phyloP scores from a whole-genome alignment of 192 early-diverging fungal genomes.

The Backusella morwellensis region DNA sequence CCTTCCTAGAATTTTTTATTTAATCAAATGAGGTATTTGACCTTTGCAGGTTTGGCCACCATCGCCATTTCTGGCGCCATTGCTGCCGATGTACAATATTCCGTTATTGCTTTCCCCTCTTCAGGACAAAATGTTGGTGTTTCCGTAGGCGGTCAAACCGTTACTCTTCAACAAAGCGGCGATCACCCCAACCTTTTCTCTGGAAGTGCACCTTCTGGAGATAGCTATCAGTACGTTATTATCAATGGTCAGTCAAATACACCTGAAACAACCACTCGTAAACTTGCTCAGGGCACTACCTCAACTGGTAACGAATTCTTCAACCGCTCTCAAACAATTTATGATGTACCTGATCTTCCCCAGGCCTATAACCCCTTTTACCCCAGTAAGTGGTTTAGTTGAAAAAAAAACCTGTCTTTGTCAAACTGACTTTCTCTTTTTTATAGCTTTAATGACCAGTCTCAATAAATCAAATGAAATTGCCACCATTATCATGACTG shows the following conservation, averaged over 20 bases:
- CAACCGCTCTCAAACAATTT: constrained; percentile 39
- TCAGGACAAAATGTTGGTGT: constrained; percentile 21
- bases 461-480: constrained; percentile 42
- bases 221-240: constrained; percentile 32
- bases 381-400: constrained; percentile 35
- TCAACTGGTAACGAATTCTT: constrained; percentile 49
- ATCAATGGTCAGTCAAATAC: constrained; percentile 7
- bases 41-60: constrained; percentile 7
- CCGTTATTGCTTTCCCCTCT: constrained; percentile 33
- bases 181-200: constrained; percentile 25
- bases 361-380: constrained; percentile 46
- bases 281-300: constrained; percentile 20
- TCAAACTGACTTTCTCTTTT: neutral
- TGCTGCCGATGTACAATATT: constrained; percentile 33
- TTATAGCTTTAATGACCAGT: constrained; percentile 21
- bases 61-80: constrained; percentile 11
- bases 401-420: neutral
- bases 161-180: constrained; percentile 12
- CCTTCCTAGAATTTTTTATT: neutral
- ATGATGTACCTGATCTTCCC: constrained; percentile 35
- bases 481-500: constrained; percentile 43
- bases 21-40: constrained; percentile 21
- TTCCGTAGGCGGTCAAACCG: constrained; percentile 30
- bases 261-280: constrained; percentile 25
- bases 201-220: constrained; percentile 27